Percentiles rank a stretch among this genome's conserved stretches.
These are phyloP conservation scores for Diophrys sp. DNA, from an alignment of 73 alveolate species.

Conservation along the genomic window DNA sequence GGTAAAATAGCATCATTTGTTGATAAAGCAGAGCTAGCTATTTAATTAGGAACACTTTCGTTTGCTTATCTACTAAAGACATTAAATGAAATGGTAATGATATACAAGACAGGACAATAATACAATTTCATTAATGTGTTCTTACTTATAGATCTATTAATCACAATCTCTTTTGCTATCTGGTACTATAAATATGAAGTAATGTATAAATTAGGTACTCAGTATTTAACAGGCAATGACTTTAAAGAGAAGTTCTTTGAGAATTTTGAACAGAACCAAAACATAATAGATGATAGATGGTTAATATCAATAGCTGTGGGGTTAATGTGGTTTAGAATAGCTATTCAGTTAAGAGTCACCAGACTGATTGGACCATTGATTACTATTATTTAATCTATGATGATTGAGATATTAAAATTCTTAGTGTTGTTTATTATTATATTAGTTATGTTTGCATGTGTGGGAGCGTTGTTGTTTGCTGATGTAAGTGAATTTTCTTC, in stretches of 20 bases:
- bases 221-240: not conserved
- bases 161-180: not conserved
- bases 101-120: not conserved
- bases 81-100: not conserved
- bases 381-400: not conserved
- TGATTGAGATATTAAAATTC: not conserved
- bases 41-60: not conserved
- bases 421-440: not conserved
- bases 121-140: not conserved
- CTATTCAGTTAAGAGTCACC: not conserved
- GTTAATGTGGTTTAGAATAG: not conserved
- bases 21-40: not conserved
- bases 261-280: not conserved
- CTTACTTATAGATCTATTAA: not conserved
- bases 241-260: not conserved
- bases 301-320: not conserved
- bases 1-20: not conserved
- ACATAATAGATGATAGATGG: not conserved
- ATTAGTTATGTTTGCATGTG: conserved; percentile 3
- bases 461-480: conserved; percentile 3
- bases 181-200: not conserved
- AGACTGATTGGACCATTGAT: conserved; percentile 4
- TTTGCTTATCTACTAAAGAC: not conserved
- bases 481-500: conserved; percentile 5
- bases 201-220: not conserved